Base-by-base conservation (phyloP, 2,329 filamentous ascomycete genomes). In the Calycina marina region DNA sequence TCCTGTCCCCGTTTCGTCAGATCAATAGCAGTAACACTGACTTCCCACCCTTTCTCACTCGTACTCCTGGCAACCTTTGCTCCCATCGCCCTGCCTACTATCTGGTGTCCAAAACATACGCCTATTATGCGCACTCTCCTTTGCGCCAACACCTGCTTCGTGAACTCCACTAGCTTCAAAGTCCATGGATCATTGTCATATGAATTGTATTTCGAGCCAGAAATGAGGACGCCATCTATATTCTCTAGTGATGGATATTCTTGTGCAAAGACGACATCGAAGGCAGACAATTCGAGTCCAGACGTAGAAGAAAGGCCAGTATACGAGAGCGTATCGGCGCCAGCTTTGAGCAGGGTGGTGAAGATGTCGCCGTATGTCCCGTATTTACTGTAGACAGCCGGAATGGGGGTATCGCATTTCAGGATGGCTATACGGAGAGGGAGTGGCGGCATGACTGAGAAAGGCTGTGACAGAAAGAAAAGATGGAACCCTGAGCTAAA, bases 41-140 rank as follows among this genome's bases (percentile, higher is more conserved):
- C 60, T 57, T 93, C 85, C 85, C 84, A 93, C 2, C 82, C 83
- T 13, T 59, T 54, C 14, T 72, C 64, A 51, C 71, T 81, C n/a
- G n/a, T n/a, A n/a, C n/a, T n/a, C 33, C 72, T 60, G 20, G 64
- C 74, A 2, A 92, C 78, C 44, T 69, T 67, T 13, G 59, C 67
- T 3, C 73, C 80, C 43, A 86, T 51, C 1, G 82, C 80, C 32
- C 83, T 65, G 1, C 69, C 82, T 26, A 90, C 59, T 46, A 93
- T 85, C 59, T 93, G 83, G 53, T 92, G 84, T 4, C 84, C 84
- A 53, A 88, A 93, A 56, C 84, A 93, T 11, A 90, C 67, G 8
- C 83, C 84, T 11, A 93, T 63, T n/a, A 86, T 56, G 20, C 72
- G 68, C 5, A 90, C 69, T 1, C 72, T 62, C 15, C 65, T 60